Evolutionary conservation across 2,329 filamentous ascomycete genomes (phyloP).

Genomic region (Pyricularia sp.): DNA sequence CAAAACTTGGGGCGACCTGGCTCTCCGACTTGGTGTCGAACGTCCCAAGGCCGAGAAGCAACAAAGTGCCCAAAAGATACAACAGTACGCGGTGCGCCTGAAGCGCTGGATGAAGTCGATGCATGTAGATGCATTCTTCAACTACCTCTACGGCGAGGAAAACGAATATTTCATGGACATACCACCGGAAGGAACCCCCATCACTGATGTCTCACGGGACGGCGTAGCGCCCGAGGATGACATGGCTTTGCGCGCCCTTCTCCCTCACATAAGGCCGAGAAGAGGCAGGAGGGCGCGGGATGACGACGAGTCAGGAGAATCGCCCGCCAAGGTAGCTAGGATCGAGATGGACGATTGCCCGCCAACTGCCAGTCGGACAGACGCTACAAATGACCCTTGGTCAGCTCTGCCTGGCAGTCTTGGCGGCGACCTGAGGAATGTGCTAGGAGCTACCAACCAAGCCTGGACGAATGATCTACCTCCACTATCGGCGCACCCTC

Average conservation of each 20-base stretch:
- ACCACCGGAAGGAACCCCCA: constrained; percentile 44
- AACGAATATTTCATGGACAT: constrained; percentile 76
- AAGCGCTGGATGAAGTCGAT: constrained; percentile 98
- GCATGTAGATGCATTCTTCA: constrained; percentile 92
- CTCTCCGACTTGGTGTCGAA: constrained; percentile 79
- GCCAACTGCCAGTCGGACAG: constrained; percentile 30
- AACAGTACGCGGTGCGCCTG: constrained; percentile 85
- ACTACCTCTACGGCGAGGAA: constrained; percentile 70
- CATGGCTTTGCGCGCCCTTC: constrained; percentile 60
- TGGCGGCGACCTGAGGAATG: constrained; percentile 15
- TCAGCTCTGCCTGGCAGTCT: constrained; percentile 33
- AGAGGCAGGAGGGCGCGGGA: constrained; percentile 55
- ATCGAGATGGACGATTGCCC: constrained; percentile 17
- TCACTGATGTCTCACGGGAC: constrained; percentile 25
- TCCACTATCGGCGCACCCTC: constrained; percentile 58
- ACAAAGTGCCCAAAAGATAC: constrained; percentile 85
- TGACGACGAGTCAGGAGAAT: constrained; percentile 36
- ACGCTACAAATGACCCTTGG: constrained; percentile 38
- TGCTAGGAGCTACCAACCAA: constrained; percentile 8
- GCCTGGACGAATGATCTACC: constrained; percentile 27
- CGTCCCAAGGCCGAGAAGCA: constrained; percentile 72
- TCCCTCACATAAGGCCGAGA: constrained; percentile 64
- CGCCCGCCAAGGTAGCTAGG: constrained; percentile 31
- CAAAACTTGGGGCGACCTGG: constrained; percentile 87
- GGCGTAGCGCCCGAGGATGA: constrained; percentile 30